Evolutionary conservation across 441 rosid species (phyloP).

Genomic region (Corymbia citriodora): DNA sequence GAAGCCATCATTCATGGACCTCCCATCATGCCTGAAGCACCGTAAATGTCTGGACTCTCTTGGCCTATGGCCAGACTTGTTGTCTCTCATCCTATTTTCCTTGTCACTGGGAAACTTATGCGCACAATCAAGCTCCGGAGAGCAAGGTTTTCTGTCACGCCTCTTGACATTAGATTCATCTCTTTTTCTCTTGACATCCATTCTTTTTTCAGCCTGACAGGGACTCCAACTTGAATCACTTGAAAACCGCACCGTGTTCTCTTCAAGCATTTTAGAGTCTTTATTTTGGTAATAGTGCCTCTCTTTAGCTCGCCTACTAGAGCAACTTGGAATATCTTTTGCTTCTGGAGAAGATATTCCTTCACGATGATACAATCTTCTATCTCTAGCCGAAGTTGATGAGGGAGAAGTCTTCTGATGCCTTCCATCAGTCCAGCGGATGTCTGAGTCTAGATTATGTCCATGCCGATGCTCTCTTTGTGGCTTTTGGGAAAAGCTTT

Average conservation of each 20-base stretch:
- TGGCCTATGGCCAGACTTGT: slow-evolving; percentile 17
- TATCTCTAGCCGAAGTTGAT: slow-evolving; percentile 6
- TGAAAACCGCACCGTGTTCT: slow-evolving; percentile 12
- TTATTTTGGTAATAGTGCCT: slow-evolving; percentile 11
- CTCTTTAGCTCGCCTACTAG: slow-evolving; percentile 17
- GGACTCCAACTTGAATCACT: slow-evolving; percentile 25
- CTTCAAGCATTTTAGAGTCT: slow-evolving; percentile 16
- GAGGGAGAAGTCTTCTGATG: slow-evolving; percentile 8
- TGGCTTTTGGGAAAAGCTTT: slow-evolving; percentile 17
- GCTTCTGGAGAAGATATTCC: slow-evolving; percentile 35
- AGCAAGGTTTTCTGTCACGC: slow-evolving; percentile 13
- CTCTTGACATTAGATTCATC: slow-evolving; percentile 9
- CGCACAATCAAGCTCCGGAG: slow-evolving; percentile 10
- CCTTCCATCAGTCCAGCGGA: slow-evolving; percentile 6
- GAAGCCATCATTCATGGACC: slow-evolving; percentile 6
- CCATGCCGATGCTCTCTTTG: slow-evolving; percentile 1
- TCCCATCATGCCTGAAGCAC: slow-evolving; percentile 6
- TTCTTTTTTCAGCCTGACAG: slow-evolving; percentile 13
- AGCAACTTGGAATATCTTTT: slow-evolving; percentile 28
- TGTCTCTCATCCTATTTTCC: slow-evolving; percentile 6
- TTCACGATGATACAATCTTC: slow-evolving; percentile 2
- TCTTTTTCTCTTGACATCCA: slow-evolving; percentile 18
- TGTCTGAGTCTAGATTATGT: slow-evolving; percentile 3
- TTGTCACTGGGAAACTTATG: slow-evolving; percentile 5
- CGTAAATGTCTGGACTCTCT: slow-evolving; percentile 8